Evolutionary conservation across 345 rosid species (phyloP), one percentile per base, ranked within the genome.

Genomic region (Aethionema arabicum): DNA sequence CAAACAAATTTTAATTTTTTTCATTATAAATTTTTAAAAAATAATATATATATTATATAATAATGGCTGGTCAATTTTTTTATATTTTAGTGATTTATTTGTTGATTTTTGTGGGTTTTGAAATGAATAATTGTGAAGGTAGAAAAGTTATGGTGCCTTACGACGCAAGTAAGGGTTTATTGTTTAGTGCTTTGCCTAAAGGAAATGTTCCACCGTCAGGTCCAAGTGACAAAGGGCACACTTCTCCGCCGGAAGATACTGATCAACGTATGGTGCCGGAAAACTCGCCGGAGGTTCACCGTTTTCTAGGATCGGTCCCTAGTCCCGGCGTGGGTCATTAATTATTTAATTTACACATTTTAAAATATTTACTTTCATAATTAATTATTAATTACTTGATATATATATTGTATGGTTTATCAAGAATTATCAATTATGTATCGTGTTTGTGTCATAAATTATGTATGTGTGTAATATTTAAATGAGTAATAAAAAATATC

Each of bases 261-360:
- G 33, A 51, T 40, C 65, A 50, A 45, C 42, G 32, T 35, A 48
- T 49, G 38, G 65, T 62, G 38, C 56, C 32, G 6, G 68, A 69
- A 45, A 63, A 70, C 10, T 57, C 59, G 41, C 65, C 55, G 45
- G 61, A 58, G 56, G 42, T 57, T 57, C 43, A 57, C 12, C 77
- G 79, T 15, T 43, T 66, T 12, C 44, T 71, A 15, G 57, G n/a
- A 59, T 81, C 85, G 0, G 76, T 76, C 39, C 85, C 85, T 3
- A 81, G 85, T 66, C 85, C 85, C 3, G 83, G 83, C 43, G 78
- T 74, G 32, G 81, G 85, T 47, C 79, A 80, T 50, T 75, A 68
- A 29, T 11, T 42, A 5, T 16, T n/a, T 45, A 32, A 8, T 55
- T 15, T 27, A 38, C 57, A 61, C 11, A 27, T 62, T 11, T 13